phyloP scores from a whole-genome alignment of 768 basidiomycete species.

The Galerina sulciceps region DNA sequence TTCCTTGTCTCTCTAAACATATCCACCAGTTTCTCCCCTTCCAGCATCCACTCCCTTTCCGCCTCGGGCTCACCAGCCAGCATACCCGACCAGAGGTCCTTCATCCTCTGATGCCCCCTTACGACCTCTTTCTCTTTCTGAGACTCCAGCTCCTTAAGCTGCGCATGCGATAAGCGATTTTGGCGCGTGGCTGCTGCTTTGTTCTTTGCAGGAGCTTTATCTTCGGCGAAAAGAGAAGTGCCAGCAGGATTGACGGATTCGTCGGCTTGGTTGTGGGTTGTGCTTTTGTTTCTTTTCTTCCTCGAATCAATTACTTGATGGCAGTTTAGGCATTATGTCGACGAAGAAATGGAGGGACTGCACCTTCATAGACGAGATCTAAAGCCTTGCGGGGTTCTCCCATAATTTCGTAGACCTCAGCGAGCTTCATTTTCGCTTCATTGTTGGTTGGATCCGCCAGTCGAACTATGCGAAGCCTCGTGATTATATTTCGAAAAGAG shows the following conservation, averaged over 20 bases:
- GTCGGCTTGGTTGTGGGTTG: conserved; percentile 14
- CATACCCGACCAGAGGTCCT: conserved; percentile 66
- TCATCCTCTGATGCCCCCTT: conserved; percentile 59
- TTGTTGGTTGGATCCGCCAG: conserved; percentile 74
- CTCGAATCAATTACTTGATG: conserved; percentile 62
- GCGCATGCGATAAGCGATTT: conserved; percentile 58
- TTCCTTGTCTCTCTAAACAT: conserved; percentile 87
- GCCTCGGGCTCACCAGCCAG: conserved; percentile 48
- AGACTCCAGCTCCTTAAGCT: conserved; percentile 65
- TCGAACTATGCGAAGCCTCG: conserved; percentile 53
- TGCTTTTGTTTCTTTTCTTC: conserved; percentile 44
- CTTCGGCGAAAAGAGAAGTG: conserved; percentile 71
- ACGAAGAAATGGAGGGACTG: not conserved
- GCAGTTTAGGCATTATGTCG: not conserved
- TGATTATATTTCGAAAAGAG: not conserved
- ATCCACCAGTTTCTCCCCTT: conserved; percentile 87
- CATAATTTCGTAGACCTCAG: conserved; percentile 86
- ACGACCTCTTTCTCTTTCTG: conserved; percentile 69
- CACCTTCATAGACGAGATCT: conserved; percentile 84
- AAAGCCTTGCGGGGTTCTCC: conserved; percentile 83
- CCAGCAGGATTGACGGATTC: conserved; percentile 14
- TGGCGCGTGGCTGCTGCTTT: conserved; percentile 41
- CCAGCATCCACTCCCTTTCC: conserved; percentile 75
- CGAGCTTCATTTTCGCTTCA: conserved; percentile 89
- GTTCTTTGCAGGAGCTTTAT: conserved; percentile 37